Conservation (phyloP, 2,329 filamentous ascomycete species). For the Anthostomella pinea region DNA sequence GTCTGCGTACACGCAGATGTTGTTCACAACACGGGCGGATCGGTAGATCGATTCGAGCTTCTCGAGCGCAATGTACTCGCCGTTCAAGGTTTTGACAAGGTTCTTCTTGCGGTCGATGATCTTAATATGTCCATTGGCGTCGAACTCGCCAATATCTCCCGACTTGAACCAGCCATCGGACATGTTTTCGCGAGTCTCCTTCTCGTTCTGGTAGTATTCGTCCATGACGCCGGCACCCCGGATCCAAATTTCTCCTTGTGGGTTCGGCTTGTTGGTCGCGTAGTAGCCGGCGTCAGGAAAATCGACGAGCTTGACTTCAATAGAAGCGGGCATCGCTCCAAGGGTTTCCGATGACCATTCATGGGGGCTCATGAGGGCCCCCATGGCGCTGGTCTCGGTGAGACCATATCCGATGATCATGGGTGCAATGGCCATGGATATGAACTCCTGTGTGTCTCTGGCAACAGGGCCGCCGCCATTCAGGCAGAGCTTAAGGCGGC, state of each 20-base stretch:
- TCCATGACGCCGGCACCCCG: conserved; percentile 68
- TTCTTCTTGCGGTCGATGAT: conserved; percentile 91
- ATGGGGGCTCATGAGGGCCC: conserved; percentile 69
- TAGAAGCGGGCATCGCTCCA: conserved; percentile 68
- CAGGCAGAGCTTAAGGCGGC: conserved; percentile 75
- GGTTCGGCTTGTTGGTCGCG: conserved; percentile 68
- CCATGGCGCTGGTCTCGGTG: conserved; percentile 80
- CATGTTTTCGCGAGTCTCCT: conserved; percentile 70
- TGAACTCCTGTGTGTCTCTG: conserved; percentile 82
- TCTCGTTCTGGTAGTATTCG: conserved; percentile 74
- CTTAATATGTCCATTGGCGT: conserved; percentile 66
- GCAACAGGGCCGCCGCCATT: conserved; percentile 83
- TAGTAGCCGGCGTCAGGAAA: conserved; percentile 80
- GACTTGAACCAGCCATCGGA: conserved; percentile 87
- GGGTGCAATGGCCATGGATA: conserved; percentile 82
- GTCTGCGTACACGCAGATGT: conserved; percentile 57
- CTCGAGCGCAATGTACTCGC: conserved; percentile 81
- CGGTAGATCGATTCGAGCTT: conserved; percentile 60
- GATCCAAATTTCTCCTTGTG: conserved; percentile 87
- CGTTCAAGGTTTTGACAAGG: conserved; percentile 77
- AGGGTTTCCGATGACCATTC: conserved; percentile 74
- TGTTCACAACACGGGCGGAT: conserved; percentile 48
- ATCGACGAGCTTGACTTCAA: conserved; percentile 84
- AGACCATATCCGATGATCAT: conserved; percentile 89
- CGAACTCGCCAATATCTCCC: conserved; percentile 79